A percentile compares a stretch with the other conserved stretches of the same genome.
Evolutionary conservation across 139 green algal genomes (phyloP).

Genomic region (Micromonas commoda): DNA sequence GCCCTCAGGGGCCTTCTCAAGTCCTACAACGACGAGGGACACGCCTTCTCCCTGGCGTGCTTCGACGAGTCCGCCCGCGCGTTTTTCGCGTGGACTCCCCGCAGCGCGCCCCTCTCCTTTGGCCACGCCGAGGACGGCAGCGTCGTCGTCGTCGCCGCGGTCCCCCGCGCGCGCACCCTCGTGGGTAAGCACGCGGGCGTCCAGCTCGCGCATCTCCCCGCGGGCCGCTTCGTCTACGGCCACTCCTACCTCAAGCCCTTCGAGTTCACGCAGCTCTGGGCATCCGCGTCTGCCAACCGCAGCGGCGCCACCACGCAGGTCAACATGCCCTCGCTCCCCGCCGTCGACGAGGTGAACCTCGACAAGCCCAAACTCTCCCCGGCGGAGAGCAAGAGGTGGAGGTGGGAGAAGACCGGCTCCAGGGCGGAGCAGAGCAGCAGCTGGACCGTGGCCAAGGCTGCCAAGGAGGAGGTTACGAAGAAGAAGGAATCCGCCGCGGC

Average conservation of each 20-base stretch:
- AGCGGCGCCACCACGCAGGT: background rate
- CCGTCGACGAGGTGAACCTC: background rate
- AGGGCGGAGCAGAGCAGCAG: background rate
- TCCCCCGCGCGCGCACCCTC: background rate
- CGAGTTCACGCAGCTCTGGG: constrained; percentile 19
- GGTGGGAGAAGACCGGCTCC: background rate
- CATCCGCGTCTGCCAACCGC: background rate
- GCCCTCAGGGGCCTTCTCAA: background rate
- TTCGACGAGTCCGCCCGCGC: background rate
- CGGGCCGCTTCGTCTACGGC: constrained; percentile 16
- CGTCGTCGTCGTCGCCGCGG: background rate
- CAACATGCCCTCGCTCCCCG: background rate
- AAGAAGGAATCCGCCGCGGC: background rate
- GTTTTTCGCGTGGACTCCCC: background rate
- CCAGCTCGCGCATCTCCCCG: constrained; percentile 9
- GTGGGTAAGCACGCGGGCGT: background rate
- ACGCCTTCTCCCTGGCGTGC: background rate
- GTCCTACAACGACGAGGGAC: background rate
- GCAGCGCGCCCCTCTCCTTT: constrained; percentile 1
- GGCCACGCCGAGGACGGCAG: constrained; percentile 8
- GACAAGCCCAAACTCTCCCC: background rate
- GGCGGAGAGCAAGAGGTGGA: background rate
- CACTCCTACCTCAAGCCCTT: constrained; percentile 6
- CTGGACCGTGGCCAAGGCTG: background rate
- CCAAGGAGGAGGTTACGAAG: background rate